Conservation (phyloP, 352 stramenopile species). For the Phytopythium montanum region DNA sequence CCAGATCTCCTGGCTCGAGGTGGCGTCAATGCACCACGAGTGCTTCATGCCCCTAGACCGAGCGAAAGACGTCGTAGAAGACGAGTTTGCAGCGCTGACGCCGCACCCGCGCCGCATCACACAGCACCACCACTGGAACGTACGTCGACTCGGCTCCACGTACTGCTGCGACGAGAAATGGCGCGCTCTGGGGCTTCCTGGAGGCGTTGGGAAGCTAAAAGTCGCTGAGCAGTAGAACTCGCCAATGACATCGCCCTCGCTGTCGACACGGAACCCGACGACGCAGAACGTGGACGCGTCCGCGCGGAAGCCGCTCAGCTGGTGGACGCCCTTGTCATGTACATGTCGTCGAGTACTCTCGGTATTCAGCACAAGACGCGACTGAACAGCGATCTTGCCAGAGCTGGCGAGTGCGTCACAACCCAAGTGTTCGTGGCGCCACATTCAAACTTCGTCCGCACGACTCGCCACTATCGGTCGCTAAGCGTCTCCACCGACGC, state of each 20-base stretch:
- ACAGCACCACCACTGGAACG: neutral
- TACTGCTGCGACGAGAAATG: neutral
- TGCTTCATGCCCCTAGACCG: too few species aligned
- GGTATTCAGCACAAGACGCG: too few species aligned
- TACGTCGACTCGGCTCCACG: neutral
- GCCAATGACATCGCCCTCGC: constrained; percentile 6
- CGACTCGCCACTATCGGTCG: too few species aligned
- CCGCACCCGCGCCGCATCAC: neutral
- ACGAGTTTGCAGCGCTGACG: constrained; percentile 11
- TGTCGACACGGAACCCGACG: constrained; percentile 5
- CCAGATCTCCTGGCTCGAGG: too few species aligned
- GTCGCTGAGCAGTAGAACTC: constrained; percentile 4
- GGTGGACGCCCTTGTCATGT: neutral
- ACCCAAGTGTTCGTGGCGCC: too few species aligned
- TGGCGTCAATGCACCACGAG: too few species aligned
- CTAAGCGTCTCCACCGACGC: too few species aligned
- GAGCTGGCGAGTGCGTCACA: too few species aligned
- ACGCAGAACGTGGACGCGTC: constrained; percentile 25
- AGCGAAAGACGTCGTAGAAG: constrained; percentile 27
- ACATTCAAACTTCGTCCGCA: too few species aligned
- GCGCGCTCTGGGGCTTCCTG: too few species aligned
- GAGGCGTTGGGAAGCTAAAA: constrained; percentile 2
- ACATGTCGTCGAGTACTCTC: too few species aligned
- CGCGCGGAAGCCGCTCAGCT: constrained; percentile 18
- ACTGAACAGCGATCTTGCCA: too few species aligned